Evolutionary conservation across 2,329 filamentous ascomycete genomes (phyloP).

Genomic region (Ceratocystis cubensis): DNA sequence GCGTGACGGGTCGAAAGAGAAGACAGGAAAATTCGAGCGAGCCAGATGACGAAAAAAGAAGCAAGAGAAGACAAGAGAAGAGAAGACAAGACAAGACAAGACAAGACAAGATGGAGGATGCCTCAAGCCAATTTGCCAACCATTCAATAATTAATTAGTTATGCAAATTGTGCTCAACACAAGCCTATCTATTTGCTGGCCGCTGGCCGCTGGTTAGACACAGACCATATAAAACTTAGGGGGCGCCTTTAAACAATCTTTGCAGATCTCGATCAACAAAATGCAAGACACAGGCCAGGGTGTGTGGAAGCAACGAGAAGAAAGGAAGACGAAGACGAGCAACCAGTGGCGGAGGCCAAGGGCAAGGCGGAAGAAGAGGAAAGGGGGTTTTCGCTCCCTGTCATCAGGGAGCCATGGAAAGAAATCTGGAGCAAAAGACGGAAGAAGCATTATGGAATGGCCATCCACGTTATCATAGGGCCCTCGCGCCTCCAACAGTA

Average conservation of each 20-base stretch:
- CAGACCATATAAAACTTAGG: conserved; percentile 3
- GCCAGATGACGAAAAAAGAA: neutral
- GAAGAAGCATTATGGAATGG: neutral
- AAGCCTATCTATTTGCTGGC: neutral
- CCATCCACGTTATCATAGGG: neutral
- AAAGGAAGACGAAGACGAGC: neutral
- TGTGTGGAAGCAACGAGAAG: neutral
- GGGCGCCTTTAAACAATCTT: neutral
- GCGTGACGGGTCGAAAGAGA: neutral
- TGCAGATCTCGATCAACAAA: conserved; percentile 7
- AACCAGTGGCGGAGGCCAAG: neutral
- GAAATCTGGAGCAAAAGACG: neutral
- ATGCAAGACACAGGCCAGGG: neutral
- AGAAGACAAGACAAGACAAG: neutral
- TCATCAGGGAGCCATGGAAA: no score
- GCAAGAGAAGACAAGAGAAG: neutral
- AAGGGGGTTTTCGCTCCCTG: neutral
- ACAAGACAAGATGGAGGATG: neutral
- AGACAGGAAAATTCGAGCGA: neutral
- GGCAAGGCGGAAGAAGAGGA: neutral
- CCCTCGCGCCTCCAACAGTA: neutral
- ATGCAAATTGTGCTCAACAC: neutral
- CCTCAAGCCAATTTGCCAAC: neutral
- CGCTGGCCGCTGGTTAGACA: neutral
- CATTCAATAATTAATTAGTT: neutral